Conservation (phyloP, 163 green algal genomes). For the Scenedesmus sp. region DNA sequence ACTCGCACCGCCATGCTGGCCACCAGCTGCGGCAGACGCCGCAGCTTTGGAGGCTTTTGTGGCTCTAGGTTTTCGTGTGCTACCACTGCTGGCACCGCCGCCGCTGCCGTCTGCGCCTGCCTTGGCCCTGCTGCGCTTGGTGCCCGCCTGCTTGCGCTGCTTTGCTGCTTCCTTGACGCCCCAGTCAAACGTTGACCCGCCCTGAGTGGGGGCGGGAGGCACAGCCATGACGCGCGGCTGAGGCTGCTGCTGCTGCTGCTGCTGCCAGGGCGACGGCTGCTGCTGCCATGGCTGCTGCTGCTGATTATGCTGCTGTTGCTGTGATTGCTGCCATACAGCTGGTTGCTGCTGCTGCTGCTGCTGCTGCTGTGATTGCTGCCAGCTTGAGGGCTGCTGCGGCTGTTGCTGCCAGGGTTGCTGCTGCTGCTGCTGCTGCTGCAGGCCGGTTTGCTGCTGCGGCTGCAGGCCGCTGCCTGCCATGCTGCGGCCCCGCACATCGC, state of each 20-base stretch:
- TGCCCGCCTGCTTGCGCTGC: conserved; percentile 35
- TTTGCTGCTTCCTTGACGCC: conserved; percentile 10
- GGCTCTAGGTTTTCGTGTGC: background rate
- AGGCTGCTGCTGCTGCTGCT: conserved; percentile 34
- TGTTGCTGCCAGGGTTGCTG: too few relatives aligned
- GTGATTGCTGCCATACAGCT: conserved; percentile 11
- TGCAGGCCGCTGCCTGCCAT: background rate
- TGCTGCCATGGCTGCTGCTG: conserved; percentile 16
- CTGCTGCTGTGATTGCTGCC: conserved; percentile 14
- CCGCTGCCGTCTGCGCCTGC: conserved; percentile 26
- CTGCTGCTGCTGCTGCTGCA: too few relatives aligned
- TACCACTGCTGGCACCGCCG: background rate
- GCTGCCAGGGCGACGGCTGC: conserved; percentile 8
- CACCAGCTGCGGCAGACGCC: background rate
- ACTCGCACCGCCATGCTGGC: background rate
- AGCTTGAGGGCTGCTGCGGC: background rate
- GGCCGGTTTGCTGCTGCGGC: too few relatives aligned
- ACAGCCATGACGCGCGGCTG: background rate
- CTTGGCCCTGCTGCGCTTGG: background rate
- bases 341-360: conserved; percentile 3
- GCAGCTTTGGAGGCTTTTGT: background rate
- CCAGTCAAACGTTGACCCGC: conserved; percentile 33
- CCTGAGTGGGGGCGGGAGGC: background rate
- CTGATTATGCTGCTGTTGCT: background rate
- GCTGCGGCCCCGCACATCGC: background rate